Percentiles rank a stretch among this genome's conserved stretches.
Conservation (phyloP, 2,329 filamentous ascomycete genomes). For the Diplodia intermedia region DNA sequence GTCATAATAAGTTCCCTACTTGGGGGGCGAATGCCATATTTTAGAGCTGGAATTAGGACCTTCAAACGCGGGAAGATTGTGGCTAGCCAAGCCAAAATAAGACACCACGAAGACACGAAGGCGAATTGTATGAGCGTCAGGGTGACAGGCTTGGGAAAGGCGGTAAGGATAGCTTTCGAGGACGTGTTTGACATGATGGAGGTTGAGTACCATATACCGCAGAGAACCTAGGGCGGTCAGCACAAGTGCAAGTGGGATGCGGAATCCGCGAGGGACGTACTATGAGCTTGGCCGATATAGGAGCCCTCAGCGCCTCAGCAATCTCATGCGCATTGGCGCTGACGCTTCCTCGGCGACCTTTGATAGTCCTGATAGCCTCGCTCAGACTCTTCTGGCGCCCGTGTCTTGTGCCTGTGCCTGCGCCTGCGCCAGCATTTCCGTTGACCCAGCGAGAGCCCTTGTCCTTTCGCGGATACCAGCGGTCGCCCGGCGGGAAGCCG, state of each 20-base stretch:
- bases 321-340: slow-evolving; percentile 94
- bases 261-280: slow-evolving; percentile 61
- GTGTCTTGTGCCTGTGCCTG: slow-evolving; percentile 55
- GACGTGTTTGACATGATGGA: slow-evolving; percentile 97
- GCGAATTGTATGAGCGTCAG: slow-evolving; percentile 92
- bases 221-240: slow-evolving; percentile 68
- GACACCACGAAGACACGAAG: slow-evolving; percentile 87
- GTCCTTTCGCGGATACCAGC: slow-evolving; percentile 68
- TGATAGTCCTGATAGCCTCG: slow-evolving; percentile 85
- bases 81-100: slow-evolving; percentile 79
- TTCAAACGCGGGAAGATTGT: slow-evolving; percentile 74
- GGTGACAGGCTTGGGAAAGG: slow-evolving; percentile 87
- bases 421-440: slow-evolving; percentile 35
- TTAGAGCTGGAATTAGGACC: slow-evolving; percentile 76
- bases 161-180: slow-evolving; percentile 94
- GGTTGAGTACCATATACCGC: slow-evolving; percentile 90
- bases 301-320: slow-evolving; percentile 86
- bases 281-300: slow-evolving; percentile 85
- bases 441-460: slow-evolving; percentile 55
- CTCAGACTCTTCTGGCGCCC: slow-evolving; percentile 83
- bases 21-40: slow-evolving; percentile 82
- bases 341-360: slow-evolving; percentile 81
- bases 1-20: slow-evolving; percentile 81
- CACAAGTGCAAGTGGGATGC: slow-evolving; percentile 31
- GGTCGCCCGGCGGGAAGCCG: slow-evolving; percentile 50